These are phyloP conservation scores for Suillus fuscotomentosus DNA, from an alignment of 768 basidiomycete species.

Conservation along the genomic window DNA sequence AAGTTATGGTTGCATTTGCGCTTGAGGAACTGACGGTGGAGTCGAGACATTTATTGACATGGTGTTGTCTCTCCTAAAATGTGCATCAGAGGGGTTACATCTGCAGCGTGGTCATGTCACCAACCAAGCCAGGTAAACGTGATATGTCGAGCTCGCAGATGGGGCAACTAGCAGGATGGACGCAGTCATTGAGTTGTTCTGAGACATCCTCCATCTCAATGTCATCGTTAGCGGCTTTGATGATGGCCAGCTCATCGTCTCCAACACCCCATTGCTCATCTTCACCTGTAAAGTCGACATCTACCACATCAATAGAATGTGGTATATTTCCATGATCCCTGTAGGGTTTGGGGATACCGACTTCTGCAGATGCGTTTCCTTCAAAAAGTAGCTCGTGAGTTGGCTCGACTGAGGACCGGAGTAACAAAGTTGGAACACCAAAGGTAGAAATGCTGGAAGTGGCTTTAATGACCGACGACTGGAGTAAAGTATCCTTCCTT, in stretches of 20 bases:
- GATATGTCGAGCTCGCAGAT: constrained; percentile 22
- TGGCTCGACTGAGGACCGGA: constrained; percentile 4
- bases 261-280: constrained; percentile 64
- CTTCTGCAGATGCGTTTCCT: neutral
- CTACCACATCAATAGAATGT: neutral
- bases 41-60: constrained; percentile 61
- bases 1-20: neutral
- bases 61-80: constrained; percentile 46
- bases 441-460: constrained; percentile 15
- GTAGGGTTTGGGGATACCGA: neutral
- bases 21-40: constrained; percentile 14
- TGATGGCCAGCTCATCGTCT: constrained; percentile 61
- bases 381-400: neutral
- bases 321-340: neutral
- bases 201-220: constrained; percentile 26
- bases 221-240: constrained; percentile 29
- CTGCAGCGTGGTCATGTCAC: constrained; percentile 18
- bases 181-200: constrained; percentile 3
- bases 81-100: constrained; percentile 6
- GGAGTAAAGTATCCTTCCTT: neutral
- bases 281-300: constrained; percentile 1
- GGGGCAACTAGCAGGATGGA: constrained; percentile 19
- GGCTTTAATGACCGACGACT: constrained; percentile 1
- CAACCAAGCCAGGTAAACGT: constrained; percentile 16
- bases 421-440: constrained; percentile 17